Percentiles rank a stretch among this genome's conserved stretches.
Evolutionary conservation across 129 eudicot genomes (phyloP).

Genomic region (Dittrichia graveolens): DNA sequence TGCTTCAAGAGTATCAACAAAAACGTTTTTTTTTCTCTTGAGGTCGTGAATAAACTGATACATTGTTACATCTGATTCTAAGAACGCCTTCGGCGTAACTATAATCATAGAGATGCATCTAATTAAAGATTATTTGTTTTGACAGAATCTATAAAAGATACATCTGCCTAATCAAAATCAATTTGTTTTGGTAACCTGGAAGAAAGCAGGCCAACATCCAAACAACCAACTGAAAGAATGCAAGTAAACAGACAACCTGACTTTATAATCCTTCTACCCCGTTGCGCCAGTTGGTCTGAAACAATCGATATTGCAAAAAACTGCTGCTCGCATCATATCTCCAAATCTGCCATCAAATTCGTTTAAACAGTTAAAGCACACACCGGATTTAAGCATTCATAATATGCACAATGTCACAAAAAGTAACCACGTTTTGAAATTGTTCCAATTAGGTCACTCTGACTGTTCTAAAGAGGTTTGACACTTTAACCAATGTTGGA

Average conservation of each 20-base stretch:
- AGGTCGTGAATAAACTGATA: background rate
- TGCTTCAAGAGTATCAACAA: constrained; percentile 7
- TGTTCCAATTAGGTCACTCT: no score
- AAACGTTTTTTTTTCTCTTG: background rate
- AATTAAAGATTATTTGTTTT: constrained; percentile 35
- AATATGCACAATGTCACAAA: no score
- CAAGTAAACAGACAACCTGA: constrained; percentile 26
- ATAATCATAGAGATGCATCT: constrained; percentile 8
- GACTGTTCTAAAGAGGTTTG: no score
- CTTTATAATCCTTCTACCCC: constrained; percentile 54
- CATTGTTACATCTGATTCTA: constrained; percentile 1
- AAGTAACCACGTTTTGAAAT: no score
- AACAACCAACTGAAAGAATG: constrained; percentile 35
- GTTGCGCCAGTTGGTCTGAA: constrained; percentile 79
- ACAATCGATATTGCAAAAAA: constrained; percentile 87
- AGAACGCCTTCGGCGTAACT: constrained; percentile 5
- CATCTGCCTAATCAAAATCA: constrained; percentile 37
- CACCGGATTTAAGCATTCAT: background rate
- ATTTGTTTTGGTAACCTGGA: constrained; percentile 23
- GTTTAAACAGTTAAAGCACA: constrained; percentile 37
- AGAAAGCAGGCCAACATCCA: constrained; percentile 23
- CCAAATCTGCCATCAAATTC: constrained; percentile 77
- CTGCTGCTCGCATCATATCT: constrained; percentile 87
- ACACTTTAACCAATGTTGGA: no score
- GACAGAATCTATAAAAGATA: constrained; percentile 34